Percentiles rank a stretch among this genome's conserved stretches.
Evolutionary conservation across 805 yeast species (phyloP).

Genomic region (Saturnispora halmiae): DNA sequence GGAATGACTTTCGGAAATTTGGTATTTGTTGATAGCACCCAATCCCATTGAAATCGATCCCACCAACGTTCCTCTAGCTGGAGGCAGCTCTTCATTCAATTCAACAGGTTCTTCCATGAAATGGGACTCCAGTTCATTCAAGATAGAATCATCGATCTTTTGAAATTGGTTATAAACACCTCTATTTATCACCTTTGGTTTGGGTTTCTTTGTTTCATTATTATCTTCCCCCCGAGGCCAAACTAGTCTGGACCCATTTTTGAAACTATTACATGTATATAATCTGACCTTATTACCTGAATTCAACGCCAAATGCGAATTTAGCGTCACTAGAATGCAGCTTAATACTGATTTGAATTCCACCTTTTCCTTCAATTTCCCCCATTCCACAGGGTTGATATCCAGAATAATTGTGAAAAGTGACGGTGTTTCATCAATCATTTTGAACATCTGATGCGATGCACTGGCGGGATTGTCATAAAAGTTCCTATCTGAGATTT

Average conservation of each 20-base stretch:
- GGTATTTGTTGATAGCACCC: slow-evolving; percentile 64
- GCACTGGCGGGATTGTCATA: slow-evolving; percentile 16
- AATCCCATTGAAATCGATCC: slow-evolving; percentile 81
- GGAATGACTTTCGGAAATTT: slow-evolving; percentile 36
- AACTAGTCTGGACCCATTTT: slow-evolving; percentile 52
- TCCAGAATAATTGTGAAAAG: slow-evolving; percentile 72
- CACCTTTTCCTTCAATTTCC: slow-evolving; percentile 28
- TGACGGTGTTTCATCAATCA: slow-evolving; percentile 65
- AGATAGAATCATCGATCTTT: slow-evolving; percentile 63
- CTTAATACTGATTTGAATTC: slow-evolving; percentile 51
- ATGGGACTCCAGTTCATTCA: slow-evolving; percentile 46
- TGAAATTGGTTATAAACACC: slow-evolving; percentile 83
- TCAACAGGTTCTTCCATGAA: slow-evolving; percentile 28
- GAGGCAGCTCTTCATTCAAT: slow-evolving; percentile 21
- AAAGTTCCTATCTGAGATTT: slow-evolving; percentile 54
- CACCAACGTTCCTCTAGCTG: slow-evolving; percentile 45
- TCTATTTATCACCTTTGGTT: slow-evolving; percentile 35
- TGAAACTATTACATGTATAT: slow-evolving; percentile 57
- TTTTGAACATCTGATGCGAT: slow-evolving; percentile 16
- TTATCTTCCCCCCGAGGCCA: slow-evolving; percentile 41
- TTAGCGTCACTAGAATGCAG: slow-evolving; percentile 64
- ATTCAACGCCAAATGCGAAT: slow-evolving; percentile 81
- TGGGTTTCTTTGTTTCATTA: neutral
- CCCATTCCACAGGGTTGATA: slow-evolving; percentile 66
- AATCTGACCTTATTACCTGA: slow-evolving; percentile 79